A percentile compares a stretch with the other conserved stretches of the same genome.
These are phyloP conservation scores for Rhizopogon roseolus DNA, from an alignment of 768 basidiomycete species.

Conservation along the genomic window DNA sequence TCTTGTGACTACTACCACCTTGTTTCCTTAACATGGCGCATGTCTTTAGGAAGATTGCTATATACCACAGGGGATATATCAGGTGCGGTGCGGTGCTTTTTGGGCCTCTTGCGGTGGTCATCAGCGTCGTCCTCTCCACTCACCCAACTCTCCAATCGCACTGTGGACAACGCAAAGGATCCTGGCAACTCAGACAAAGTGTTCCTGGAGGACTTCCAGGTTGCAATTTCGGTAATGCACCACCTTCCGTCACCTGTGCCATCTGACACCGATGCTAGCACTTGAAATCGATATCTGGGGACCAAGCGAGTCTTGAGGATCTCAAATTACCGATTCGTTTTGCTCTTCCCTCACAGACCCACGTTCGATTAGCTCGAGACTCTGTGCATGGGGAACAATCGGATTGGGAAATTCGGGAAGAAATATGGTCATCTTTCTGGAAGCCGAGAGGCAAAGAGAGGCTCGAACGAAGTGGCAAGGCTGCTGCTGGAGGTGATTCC, in stretches of 20 bases:
- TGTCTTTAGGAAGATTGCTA: slow-evolving; percentile 63
- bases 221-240: slow-evolving; percentile 72
- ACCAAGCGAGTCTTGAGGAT: slow-evolving; percentile 35
- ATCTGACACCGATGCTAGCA: slow-evolving; percentile 47
- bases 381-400: slow-evolving; percentile 35
- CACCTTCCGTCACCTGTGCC: neutral
- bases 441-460: slow-evolving; percentile 47
- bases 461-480: slow-evolving; percentile 52
- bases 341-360: slow-evolving; percentile 53
- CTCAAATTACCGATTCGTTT: slow-evolving; percentile 65
- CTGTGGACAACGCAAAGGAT: slow-evolving; percentile 25
- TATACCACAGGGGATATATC: slow-evolving; percentile 87
- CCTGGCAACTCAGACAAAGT: slow-evolving; percentile 51
- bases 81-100: slow-evolving; percentile 73
- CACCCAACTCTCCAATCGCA: slow-evolving; percentile 11
- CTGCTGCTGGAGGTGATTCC: slow-evolving; percentile 56
- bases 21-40: slow-evolving; percentile 6
- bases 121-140: slow-evolving; percentile 13
- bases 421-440: slow-evolving; percentile 61
- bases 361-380: slow-evolving; percentile 53
- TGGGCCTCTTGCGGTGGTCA: slow-evolving; percentile 60
- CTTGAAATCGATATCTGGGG: slow-evolving; percentile 54
- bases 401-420: slow-evolving; percentile 64
- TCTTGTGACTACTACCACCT: neutral
- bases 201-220: slow-evolving; percentile 82